phyloP scores from a whole-genome alignment of 2,329 filamentous ascomycete species.

The Trichophyton mentagrophytes region DNA sequence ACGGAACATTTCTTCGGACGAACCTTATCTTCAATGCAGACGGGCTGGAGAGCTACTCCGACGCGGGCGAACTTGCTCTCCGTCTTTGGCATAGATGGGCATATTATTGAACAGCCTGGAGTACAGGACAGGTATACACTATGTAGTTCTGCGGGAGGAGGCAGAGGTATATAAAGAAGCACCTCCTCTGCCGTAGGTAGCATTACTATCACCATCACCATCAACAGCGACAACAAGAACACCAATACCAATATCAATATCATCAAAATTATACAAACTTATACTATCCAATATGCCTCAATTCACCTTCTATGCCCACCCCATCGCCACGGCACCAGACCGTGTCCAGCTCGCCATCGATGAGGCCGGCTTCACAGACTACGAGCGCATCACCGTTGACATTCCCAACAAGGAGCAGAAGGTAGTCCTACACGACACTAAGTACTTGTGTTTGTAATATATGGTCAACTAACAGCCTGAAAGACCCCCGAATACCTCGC shows the following conservation, averaged over 20 bases:
- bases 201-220: background rate
- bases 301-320: slow-evolving; percentile 33
- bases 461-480: background rate
- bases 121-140: background rate
- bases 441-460: background rate
- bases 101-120: no score
- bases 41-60: background rate
- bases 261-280: background rate
- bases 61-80: background rate
- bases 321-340: slow-evolving; percentile 33
- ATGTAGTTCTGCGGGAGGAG: background rate
- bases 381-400: slow-evolving; percentile 29
- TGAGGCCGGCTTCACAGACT: slow-evolving; percentile 35
- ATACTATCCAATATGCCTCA: background rate
- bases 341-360: slow-evolving; percentile 34
- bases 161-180: background rate
- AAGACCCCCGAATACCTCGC: slow-evolving; percentile 17
- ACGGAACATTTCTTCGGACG: background rate
- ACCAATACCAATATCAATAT: background rate
- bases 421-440: slow-evolving; percentile 16
- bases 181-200: background rate
- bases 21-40: background rate
- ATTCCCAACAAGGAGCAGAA: slow-evolving; percentile 33
- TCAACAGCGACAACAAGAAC: background rate
- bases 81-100: background rate